phyloP scores from a whole-genome alignment of 495 filamentous ascomycete species.

The Penicillium pancosmium region DNA sequence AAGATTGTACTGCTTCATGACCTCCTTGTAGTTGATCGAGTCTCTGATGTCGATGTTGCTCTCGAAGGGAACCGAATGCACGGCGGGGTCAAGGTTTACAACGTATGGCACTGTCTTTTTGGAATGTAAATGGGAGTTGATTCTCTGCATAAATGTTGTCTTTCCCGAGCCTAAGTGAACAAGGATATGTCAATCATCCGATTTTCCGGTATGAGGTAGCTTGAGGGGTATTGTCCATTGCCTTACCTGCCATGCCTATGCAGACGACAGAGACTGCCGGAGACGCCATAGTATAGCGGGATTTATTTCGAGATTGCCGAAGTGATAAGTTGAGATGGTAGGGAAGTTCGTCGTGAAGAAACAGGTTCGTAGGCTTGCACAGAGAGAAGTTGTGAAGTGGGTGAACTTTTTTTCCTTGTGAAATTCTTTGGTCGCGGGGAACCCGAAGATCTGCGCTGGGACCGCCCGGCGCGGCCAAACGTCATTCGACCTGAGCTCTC shows the following conservation, averaged over 20 bases:
- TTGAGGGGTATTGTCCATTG: conserved; percentile 6
- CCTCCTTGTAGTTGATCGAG: conserved; percentile 98
- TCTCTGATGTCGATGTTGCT: conserved; percentile 99
- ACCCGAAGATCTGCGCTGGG: conserved; percentile 32
- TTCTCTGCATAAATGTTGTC: conserved; percentile 98
- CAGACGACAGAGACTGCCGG: conserved; percentile 80
- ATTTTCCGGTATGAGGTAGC: background rate
- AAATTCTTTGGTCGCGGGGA: conserved; percentile 42
- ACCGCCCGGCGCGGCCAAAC: conserved; percentile 40
- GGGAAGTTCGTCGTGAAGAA: background rate
- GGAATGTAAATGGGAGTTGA: conserved; percentile 85
- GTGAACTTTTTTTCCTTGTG: conserved; percentile 26
- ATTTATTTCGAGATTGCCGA: background rate
- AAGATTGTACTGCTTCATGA: conserved; percentile 98
- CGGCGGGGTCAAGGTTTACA: conserved; percentile 95
- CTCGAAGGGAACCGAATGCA: conserved; percentile 94
- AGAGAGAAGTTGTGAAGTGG: conserved; percentile 10
- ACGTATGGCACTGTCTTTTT: conserved; percentile 81
- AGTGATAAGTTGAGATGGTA: background rate
- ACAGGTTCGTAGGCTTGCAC: background rate
- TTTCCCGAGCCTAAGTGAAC: conserved; percentile 78
- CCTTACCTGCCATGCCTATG: conserved; percentile 88
- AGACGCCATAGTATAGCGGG: conserved; percentile 40
- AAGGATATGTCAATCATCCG: conserved; percentile 7
- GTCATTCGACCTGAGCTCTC: conserved; percentile 34